Conservation (phyloP, 768 basidiomycete species). For the Xerocomus spinulosus region DNA sequence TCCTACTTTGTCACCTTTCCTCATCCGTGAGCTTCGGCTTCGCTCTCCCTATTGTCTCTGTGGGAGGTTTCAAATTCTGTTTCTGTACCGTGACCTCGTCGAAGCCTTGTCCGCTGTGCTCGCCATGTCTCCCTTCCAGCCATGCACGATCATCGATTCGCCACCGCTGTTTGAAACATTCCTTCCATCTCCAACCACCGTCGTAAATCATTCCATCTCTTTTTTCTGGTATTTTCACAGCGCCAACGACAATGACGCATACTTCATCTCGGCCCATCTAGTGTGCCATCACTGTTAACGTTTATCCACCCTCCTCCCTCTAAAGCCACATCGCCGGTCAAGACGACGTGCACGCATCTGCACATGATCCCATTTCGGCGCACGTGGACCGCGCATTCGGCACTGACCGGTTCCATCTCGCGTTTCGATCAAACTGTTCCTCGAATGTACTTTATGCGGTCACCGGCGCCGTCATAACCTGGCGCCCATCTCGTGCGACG, state of each 20-base stretch:
- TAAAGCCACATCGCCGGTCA: slow-evolving; percentile 15
- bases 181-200: slow-evolving; percentile 15
- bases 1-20: slow-evolving; percentile 1
- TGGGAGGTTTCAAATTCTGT: slow-evolving; percentile 9
- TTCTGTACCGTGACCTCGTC: not conserved
- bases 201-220: slow-evolving; percentile 17
- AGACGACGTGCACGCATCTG: not conserved
- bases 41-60: not conserved
- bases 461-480: slow-evolving; percentile 1
- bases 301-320: slow-evolving; percentile 4
- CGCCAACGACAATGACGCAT: slow-evolving; percentile 4
- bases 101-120: not conserved
- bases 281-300: not conserved
- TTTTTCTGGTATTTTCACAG: slow-evolving; percentile 14
- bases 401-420: not conserved
- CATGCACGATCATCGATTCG: slow-evolving; percentile 8
- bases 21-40: slow-evolving; percentile 5
- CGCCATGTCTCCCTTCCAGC: not conserved
- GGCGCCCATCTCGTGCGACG: slow-evolving; percentile 18
- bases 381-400: slow-evolving; percentile 7
- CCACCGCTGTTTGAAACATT: slow-evolving; percentile 1
- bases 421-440: not conserved
- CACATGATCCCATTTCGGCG: not conserved
- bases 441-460: slow-evolving; percentile 5
- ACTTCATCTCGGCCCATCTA: slow-evolving; percentile 1